Evolutionary conservation across 2,329 filamentous ascomycete genomes (phyloP).

Genomic region (Tolypocladium endophyticum): DNA sequence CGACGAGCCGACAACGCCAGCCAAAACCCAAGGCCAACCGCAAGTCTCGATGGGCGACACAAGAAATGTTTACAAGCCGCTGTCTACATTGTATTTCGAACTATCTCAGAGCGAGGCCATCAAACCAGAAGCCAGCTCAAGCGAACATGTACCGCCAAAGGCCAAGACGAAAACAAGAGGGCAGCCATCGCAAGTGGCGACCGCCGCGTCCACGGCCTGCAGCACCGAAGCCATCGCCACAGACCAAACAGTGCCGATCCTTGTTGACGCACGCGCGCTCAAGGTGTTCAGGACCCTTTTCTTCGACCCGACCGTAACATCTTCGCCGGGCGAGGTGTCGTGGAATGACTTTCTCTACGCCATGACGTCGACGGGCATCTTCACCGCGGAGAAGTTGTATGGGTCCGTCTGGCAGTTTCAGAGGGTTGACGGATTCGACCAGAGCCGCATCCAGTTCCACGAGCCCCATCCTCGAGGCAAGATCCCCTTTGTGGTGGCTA

Average conservation of each 20-base stretch:
- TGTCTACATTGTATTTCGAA: slow-evolving; percentile 13
- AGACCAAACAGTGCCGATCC: slow-evolving; percentile 1
- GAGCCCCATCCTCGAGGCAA: slow-evolving; percentile 47
- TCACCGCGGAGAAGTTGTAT: slow-evolving; percentile 44
- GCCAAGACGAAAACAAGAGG: slow-evolving; percentile 11
- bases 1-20: slow-evolving; percentile 22
- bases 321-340: slow-evolving; percentile 33
- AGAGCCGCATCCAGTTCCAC: slow-evolving; percentile 46
- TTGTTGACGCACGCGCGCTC: slow-evolving; percentile 19
- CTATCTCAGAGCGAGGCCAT: background rate
- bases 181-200: background rate
- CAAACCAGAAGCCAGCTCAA: background rate
- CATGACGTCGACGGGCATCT: slow-evolving; percentile 34
- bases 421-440: slow-evolving; percentile 26
- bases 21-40: background rate
- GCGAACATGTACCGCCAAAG: slow-evolving; percentile 3
- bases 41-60: background rate
- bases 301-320: slow-evolving; percentile 21
- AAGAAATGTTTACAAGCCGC: slow-evolving; percentile 7
- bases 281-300: slow-evolving; percentile 31
- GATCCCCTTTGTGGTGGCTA: slow-evolving; percentile 33
- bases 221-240: background rate
- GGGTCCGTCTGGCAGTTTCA: slow-evolving; percentile 52
- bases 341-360: slow-evolving; percentile 46
- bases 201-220: background rate